Conservation (phyloP, 176 grass and related monocot species). For the Oryza punctata region DNA sequence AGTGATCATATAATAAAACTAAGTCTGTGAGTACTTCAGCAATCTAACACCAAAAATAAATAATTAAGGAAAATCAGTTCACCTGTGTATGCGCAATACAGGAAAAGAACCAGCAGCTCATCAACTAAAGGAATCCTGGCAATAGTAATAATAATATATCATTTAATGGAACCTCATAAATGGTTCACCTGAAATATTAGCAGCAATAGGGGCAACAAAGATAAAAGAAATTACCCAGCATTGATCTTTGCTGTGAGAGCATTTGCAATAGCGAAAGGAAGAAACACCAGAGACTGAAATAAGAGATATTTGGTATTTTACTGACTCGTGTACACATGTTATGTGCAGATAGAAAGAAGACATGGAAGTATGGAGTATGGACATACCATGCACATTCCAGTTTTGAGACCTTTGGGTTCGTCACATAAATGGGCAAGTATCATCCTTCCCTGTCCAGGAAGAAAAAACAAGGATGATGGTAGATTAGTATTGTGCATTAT, state of each 20-base stretch:
- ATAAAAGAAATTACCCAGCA: conserved; percentile 60
- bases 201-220: neutral
- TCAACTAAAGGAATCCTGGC: conserved; percentile 76
- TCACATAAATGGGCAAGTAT: conserved; percentile 94
- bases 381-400: conserved; percentile 94
- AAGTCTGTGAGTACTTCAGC: neutral
- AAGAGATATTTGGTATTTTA: conserved; percentile 26
- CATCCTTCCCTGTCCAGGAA: conserved; percentile 81
- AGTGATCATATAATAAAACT: neutral
- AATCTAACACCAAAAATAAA: neutral
- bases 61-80: neutral
- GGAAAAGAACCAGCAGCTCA: conserved; percentile 70
- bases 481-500: neutral
- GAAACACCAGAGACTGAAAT: conserved; percentile 82
- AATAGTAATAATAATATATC: conserved; percentile 15
- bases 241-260: conserved; percentile 86
- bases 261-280: conserved; percentile 88
- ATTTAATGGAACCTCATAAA: conserved; percentile 23
- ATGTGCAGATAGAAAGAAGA: neutral
- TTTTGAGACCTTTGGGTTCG: conserved; percentile 95
- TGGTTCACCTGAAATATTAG: neutral
- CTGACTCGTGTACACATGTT: neutral
- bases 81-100: conserved; percentile 83
- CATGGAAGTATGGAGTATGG: neutral
- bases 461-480: conserved; percentile 20